These are phyloP conservation scores for Chaetoscypha palmicola DNA, from an alignment of 2,329 filamentous ascomycete species.

Conservation along the genomic window DNA sequence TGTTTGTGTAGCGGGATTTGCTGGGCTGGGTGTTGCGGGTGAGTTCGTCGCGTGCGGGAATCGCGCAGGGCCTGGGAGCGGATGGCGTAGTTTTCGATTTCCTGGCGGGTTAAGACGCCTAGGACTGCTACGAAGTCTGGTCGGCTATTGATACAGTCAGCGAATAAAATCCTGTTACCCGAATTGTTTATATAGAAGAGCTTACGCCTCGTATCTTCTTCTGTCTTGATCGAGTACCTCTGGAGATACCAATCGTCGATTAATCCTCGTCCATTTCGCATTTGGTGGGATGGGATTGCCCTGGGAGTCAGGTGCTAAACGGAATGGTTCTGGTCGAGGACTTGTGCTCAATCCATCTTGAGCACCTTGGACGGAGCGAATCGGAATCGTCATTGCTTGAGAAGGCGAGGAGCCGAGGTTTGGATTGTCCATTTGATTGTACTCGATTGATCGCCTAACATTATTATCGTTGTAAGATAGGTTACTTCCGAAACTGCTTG, in stretches of 20 bases:
- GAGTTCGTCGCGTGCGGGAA: conserved; percentile 14
- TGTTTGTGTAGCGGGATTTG: conserved; percentile 1
- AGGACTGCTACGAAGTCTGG: conserved; percentile 55
- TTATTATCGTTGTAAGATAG: conserved; percentile 17
- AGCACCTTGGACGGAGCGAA: conserved; percentile 8
- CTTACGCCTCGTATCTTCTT: conserved; percentile 50
- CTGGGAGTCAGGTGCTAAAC: conserved; percentile 48
- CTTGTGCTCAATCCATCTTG: conserved; percentile 12
- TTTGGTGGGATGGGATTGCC: conserved; percentile 50
- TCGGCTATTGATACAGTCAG: conserved; percentile 27
- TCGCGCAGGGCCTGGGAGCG: conserved; percentile 34
- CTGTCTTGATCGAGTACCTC: conserved; percentile 49
- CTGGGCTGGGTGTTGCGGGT: conserved; percentile 1
- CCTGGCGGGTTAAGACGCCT: conserved; percentile 44
- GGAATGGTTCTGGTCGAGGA: conserved; percentile 5
- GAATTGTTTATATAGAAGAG: background rate
- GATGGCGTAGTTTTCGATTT: conserved; percentile 46
- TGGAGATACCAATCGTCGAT: conserved; percentile 47
- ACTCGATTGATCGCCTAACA: conserved; percentile 14
- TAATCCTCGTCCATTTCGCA: conserved; percentile 54
- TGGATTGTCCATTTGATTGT: conserved; percentile 14
- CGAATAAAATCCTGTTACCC: conserved; percentile 5
- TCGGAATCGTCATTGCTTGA: conserved; percentile 16
- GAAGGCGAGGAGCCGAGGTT: conserved; percentile 12
- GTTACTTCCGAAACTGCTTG: conserved; percentile 20